Conservation (phyloP, 2,329 filamentous ascomycete species). For the Aspergillus flavus region DNA sequence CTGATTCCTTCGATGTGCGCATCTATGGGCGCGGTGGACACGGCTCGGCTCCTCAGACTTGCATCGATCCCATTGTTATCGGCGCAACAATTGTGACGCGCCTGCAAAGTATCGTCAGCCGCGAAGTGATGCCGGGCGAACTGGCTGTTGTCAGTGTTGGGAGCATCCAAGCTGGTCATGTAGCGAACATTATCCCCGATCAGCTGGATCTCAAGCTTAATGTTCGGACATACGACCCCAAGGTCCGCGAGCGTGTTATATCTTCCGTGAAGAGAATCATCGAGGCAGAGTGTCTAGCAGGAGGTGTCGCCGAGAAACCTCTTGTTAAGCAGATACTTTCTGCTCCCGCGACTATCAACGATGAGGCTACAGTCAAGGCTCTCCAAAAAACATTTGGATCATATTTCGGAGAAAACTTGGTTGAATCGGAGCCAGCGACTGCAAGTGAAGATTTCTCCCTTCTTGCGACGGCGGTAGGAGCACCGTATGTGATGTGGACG, state of each 20-base stretch:
- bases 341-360: constrained; percentile 58
- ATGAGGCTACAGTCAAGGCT: constrained; percentile 44
- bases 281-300: constrained; percentile 56
- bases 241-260: constrained; percentile 39
- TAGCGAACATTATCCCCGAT: constrained; percentile 52
- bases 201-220: constrained; percentile 45
- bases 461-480: constrained; percentile 53
- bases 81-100: constrained; percentile 46
- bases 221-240: constrained; percentile 39
- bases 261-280: constrained; percentile 48
- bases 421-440: constrained; percentile 44
- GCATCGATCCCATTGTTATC: constrained; percentile 53
- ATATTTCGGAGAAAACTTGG: constrained; percentile 48
- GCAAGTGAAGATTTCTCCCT: constrained; percentile 62
- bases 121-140: constrained; percentile 44
- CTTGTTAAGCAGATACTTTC: constrained; percentile 44
- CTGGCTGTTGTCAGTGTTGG: constrained; percentile 50
- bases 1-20: constrained; percentile 41
- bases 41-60: constrained; percentile 45
- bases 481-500: constrained; percentile 58
- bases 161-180: constrained; percentile 45
- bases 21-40: constrained; percentile 50
- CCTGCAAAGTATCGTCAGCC: constrained; percentile 44
- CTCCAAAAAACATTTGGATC: constrained; percentile 49
- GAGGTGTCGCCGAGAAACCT: constrained; percentile 48